phyloP scores from a whole-genome alignment of 2,329 filamentous ascomycete genomes.

The Aspergillus hiratsukae region DNA sequence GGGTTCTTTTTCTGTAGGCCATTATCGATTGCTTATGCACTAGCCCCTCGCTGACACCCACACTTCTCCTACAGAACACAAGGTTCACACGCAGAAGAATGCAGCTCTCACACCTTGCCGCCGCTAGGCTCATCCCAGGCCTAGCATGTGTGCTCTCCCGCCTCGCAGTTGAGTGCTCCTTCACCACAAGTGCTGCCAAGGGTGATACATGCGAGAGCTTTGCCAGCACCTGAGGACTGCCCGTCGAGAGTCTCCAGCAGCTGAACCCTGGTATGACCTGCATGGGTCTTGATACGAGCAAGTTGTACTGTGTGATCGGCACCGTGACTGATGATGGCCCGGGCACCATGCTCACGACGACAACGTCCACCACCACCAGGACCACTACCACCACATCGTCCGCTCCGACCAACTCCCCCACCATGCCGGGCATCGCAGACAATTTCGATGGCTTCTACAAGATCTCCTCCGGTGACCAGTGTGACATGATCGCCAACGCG shows the following conservation, averaged over 20 bases:
- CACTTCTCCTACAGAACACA: too few species aligned
- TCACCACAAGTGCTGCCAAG: too few species aligned
- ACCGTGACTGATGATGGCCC: slow-evolving; percentile 4
- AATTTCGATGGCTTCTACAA: slow-evolving; percentile 11
- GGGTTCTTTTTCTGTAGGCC: too few species aligned
- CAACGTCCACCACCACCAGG: background rate
- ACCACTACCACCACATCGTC: slow-evolving; percentile 1
- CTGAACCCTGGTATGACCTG: slow-evolving; percentile 10
- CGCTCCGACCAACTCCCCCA: slow-evolving; percentile 3
- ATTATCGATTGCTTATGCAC: too few species aligned
- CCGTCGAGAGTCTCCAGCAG: slow-evolving; percentile 1
- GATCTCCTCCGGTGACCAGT: slow-evolving; percentile 8
- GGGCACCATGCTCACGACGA: background rate
- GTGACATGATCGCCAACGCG: slow-evolving; percentile 5
- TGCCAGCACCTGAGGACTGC: slow-evolving; percentile 1
- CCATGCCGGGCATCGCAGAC: slow-evolving; percentile 5
- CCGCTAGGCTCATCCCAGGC: too few species aligned
- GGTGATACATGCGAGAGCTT: too few species aligned
- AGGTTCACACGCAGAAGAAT: too few species aligned
- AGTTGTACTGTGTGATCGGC: slow-evolving; percentile 8
- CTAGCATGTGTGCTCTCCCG: too few species aligned
- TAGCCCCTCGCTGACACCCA: too few species aligned
- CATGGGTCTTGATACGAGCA: slow-evolving; percentile 2
- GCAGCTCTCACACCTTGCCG: too few species aligned
- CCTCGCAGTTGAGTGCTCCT: too few species aligned